These are phyloP conservation scores for Apostasia shenzhenica DNA, from an alignment of 106 monocot genomes.

Conservation along the genomic window DNA sequence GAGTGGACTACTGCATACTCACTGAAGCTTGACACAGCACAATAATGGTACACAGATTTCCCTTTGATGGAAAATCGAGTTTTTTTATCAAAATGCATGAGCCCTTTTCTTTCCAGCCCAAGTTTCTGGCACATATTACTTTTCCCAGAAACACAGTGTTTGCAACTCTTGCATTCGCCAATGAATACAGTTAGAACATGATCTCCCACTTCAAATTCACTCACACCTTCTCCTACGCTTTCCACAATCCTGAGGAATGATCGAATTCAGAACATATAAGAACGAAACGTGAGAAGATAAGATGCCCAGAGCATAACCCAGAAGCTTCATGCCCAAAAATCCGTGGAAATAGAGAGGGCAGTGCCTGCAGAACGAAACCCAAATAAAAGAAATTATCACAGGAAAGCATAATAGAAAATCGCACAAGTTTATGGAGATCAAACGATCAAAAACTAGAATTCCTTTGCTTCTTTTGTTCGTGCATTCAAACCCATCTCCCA, in stretches of 20 bases:
- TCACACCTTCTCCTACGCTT: slow-evolving; percentile 80
- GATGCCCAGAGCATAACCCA: slow-evolving; percentile 34
- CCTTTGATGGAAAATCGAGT: slow-evolving; percentile 81
- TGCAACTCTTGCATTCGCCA: slow-evolving; percentile 78
- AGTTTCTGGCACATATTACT: slow-evolving; percentile 85
- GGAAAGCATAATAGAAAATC: not conserved
- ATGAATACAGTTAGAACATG: slow-evolving; percentile 83
- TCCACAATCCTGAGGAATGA: slow-evolving; percentile 63
- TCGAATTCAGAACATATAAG: not conserved
- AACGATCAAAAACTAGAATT: not conserved
- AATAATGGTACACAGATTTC: slow-evolving; percentile 79
- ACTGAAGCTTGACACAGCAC: slow-evolving; percentile 95
- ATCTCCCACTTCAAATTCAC: slow-evolving; percentile 77
- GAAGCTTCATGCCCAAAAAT: slow-evolving; percentile 98
- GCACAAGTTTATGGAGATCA: not conserved
- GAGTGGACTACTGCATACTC: slow-evolving; percentile 95
- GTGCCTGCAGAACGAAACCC: slow-evolving; percentile 35
- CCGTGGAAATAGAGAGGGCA: slow-evolving; percentile 66
- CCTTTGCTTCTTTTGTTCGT: not conserved
- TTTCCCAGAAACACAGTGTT: slow-evolving; percentile 69
- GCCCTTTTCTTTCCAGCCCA: slow-evolving; percentile 77
- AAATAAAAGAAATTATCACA: not conserved
- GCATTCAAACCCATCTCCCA: too few relatives aligned
- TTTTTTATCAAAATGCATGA: slow-evolving; percentile 87
- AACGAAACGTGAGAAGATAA: not conserved